These are phyloP conservation scores for Pseudozyma sp. DNA, from an alignment of 1,284 basidiomycete species.

Conservation along the genomic window DNA sequence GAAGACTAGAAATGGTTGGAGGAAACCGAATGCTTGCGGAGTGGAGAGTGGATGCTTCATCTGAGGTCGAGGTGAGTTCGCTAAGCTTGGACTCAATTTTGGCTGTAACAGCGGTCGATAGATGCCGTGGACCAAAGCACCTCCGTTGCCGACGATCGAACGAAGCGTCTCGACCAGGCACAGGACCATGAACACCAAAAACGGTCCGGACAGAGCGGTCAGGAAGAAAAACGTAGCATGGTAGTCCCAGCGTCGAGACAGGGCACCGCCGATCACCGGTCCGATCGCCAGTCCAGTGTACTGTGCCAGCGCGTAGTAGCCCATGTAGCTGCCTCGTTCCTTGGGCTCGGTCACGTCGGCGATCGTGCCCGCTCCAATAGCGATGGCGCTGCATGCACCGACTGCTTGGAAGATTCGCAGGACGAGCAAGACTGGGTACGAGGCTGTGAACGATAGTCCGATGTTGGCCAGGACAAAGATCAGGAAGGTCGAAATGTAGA, in stretches of 20 bases:
- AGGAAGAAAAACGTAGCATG: conserved; percentile 15
- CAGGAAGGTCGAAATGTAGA: conserved; percentile 12
- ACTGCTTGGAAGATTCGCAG: conserved; percentile 2
- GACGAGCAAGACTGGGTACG: conserved; percentile 1
- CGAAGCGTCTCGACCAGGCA: conserved; percentile 8
- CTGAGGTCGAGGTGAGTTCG: not conserved
- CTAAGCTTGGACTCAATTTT: not conserved
- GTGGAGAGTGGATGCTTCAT: not conserved
- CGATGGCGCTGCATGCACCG: conserved; percentile 36
- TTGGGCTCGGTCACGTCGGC: conserved; percentile 40
- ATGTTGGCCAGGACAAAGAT: conserved; percentile 2
- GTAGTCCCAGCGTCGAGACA: conserved; percentile 37
- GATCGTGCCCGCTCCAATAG: conserved; percentile 44
- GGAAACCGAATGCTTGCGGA: not conserved
- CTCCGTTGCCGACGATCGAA: not conserved
- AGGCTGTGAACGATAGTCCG: conserved; percentile 2
- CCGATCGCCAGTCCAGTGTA: conserved; percentile 31
- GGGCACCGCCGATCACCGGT: conserved; percentile 33
- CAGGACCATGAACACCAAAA: not conserved
- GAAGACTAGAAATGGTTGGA: conserved; percentile 2
- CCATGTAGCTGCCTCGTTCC: conserved; percentile 46
- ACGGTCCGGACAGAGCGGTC: not conserved
- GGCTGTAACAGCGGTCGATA: not conserved
- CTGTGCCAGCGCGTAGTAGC: conserved; percentile 31
- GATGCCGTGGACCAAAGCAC: not conserved